Conservation (phyloP, 164 flowering plant species). For the Aristolochia fimbriata region DNA sequence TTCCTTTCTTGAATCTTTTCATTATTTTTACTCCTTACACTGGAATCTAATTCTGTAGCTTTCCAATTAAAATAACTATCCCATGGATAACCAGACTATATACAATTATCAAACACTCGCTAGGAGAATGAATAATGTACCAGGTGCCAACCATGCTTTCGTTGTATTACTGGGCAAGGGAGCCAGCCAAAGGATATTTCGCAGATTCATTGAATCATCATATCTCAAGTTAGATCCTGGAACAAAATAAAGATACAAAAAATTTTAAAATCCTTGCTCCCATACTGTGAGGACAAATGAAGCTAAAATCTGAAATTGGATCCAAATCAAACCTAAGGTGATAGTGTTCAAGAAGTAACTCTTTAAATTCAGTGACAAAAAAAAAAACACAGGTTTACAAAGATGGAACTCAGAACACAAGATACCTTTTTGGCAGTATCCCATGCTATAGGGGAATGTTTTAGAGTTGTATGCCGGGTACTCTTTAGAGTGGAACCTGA, state of each 20-base stretch:
- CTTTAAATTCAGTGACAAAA: not conserved
- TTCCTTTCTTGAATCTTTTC: not conserved
- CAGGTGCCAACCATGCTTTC: slow-evolving; percentile 73
- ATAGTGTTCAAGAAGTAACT: not conserved
- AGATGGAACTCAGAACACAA: not conserved
- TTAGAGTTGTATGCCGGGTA: slow-evolving; percentile 73
- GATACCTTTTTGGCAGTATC: slow-evolving; percentile 86
- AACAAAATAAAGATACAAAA: not conserved
- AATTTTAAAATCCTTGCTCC: not conserved
- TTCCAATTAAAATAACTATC: too few species aligned
- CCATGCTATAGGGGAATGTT: slow-evolving; percentile 71
- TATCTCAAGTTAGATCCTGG: slow-evolving; percentile 67
- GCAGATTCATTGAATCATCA: slow-evolving; percentile 74
- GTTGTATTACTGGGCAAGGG: slow-evolving; percentile 65
- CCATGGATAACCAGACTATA: too few species aligned
- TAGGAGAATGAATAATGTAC: slow-evolving; percentile 24
- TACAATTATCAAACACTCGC: too few species aligned
- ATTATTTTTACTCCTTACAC: not conserved
- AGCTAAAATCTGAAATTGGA: not conserved
- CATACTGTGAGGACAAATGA: not conserved
- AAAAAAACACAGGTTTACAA: not conserved
- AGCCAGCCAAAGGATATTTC: slow-evolving; percentile 97
- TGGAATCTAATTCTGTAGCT: too few species aligned
- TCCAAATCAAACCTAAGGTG: not conserved
- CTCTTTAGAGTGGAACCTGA: slow-evolving; percentile 94